These are phyloP conservation scores for Brachypodium distachyon DNA, from an alignment of 202 grass and related monocot genomes.

Conservation along the genomic window DNA sequence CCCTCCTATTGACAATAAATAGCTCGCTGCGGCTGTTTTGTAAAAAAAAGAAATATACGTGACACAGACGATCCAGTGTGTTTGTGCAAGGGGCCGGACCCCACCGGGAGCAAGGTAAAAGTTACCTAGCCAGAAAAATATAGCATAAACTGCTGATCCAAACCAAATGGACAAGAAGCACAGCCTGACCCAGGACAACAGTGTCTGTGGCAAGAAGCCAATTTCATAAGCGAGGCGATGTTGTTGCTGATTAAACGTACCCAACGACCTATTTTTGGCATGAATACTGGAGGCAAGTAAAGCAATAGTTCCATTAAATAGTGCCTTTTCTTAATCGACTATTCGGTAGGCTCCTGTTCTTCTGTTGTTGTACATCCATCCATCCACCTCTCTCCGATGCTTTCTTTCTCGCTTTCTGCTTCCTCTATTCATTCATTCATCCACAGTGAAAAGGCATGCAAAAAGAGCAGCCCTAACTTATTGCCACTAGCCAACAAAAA, in stretches of 20 bases:
- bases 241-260: background rate
- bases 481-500: background rate
- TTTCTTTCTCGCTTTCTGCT: background rate
- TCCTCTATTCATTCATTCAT: background rate
- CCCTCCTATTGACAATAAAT: too few species aligned
- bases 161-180: background rate
- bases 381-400: background rate
- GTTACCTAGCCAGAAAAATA: slow-evolving; percentile 4
- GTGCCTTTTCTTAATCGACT: slow-evolving; percentile 45
- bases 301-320: slow-evolving; percentile 27
- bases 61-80: slow-evolving; percentile 27
- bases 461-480: background rate
- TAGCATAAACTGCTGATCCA: background rate
- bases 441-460: background rate
- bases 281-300: slow-evolving; percentile 18
- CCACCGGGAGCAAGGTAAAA: background rate
- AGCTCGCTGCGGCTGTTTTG: too few species aligned
- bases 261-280: background rate
- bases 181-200: background rate
- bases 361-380: background rate
- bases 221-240: background rate
- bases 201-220: background rate
- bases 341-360: slow-evolving; percentile 17
- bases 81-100: background rate
- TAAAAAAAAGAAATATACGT: background rate